Base-by-base conservation (phyloP, 202 grass and related monocot species). In the Panicum hallii region DNA sequence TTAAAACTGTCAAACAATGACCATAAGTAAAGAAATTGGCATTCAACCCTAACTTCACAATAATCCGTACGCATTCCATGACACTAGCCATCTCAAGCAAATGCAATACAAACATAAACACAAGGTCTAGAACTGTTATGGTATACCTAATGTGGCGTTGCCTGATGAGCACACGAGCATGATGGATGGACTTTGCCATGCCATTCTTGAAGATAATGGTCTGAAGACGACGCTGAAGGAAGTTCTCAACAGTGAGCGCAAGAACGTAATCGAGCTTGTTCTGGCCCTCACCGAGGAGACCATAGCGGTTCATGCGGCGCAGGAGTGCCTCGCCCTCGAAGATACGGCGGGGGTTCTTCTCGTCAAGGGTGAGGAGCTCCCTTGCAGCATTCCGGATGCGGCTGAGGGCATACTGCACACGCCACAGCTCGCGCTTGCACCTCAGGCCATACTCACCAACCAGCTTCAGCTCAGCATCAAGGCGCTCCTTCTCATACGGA, bases 221-320 rank as follows among this genome's bases (percentile, higher is more conserved):
- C 70, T 94, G 93, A 38, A 95, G 93, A 3, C 90, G 88, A 17
- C 83, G 77, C 44, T 91, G 90, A 4, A 95, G 79, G 26, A 95
- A 95, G 69, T 95, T 90, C 85, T 95, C 90, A 9, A 95, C 93
- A 20, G 93, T 95, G 34, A 95, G 90, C 0, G 85, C 93, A 48
- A 95, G 82, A 38, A 95, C 90, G 0, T 95, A 95, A 82, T 95
- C 93, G 5, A 95, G 90, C 88, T 95, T 95, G 85, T 88, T 84
- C 83, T 95, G 90, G 28, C 63, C 84, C 86, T 92, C 90, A 2
- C 89, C 79, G 12, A 94, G 87, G 20, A 94, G 89, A 5, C 90
- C 92, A 71, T 94, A 90, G n/a, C 87, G 82, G 65, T 94, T 92
- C 90, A 94, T 94, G 36, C 85, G 82, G 56, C 93, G 87, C 13